Evolutionary conservation across 257 asterid genomes (phyloP), one percentile per base, ranked within the genome.

Genomic region (Solanum pinnatisectum): DNA sequence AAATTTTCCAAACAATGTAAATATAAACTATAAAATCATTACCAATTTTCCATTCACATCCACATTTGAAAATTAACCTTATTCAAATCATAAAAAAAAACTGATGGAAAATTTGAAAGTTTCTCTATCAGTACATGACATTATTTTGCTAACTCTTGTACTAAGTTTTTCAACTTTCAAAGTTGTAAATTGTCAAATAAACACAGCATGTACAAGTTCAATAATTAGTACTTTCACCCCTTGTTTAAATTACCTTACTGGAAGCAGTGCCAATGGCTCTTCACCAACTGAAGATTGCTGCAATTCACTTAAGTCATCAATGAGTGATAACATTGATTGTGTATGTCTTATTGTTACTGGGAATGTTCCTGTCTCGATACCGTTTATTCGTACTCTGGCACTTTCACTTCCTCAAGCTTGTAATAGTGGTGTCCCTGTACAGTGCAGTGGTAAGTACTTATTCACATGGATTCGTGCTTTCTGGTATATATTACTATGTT

Each of bases 311-410:
- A 93, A 90, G n/a, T 87, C 95, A 18, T 91, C 95, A 33, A 87
- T 89, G 91, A 18, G 87, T 10, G 90, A 79, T 42, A 93, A 94
- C 91, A 91, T 92, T 83, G 95, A 95, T 32, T 95, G 98, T 37
- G 90, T 88, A 10, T 95, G 98, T 68, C 96, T 95, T 6, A 89
- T 95, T 3, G 83, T 94, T 16, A 95, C 96, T 3, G 98, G 98
- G n/a, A 95, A 92, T 32, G 95, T 95, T 4, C 98, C 98, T 0
- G 84, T 95, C 23, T 94, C 98, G 0, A 74, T 95, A 4, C 98
- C 98, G 0, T 93, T 95, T 14, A 94, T 89, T 20, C 87, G 90
- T 10, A 90, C 90, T 36, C 60, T 94, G 76, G 96, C 93, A 0
- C 70, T 91, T 87, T 85, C 94, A 5, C 97, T 95, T 71, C 98